Percentiles rank a stretch among this genome's conserved stretches.
phyloP scores from a whole-genome alignment of 805 yeast genomes.

The Ogataea kodamae region DNA sequence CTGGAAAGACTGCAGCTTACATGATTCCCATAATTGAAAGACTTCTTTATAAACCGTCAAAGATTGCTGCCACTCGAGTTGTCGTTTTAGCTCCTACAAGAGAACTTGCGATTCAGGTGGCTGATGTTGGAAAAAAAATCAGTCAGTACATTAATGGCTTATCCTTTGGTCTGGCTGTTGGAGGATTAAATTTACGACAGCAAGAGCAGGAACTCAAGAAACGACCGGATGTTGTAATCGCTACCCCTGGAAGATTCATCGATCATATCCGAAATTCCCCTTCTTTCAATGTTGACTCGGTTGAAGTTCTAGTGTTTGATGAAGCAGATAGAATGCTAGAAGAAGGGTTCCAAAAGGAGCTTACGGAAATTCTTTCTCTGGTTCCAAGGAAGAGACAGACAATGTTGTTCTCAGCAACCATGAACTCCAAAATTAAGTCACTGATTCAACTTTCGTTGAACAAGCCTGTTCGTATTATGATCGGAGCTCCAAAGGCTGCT shows the following conservation, averaged over 20 bases:
- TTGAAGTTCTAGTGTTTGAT: constrained; percentile 90
- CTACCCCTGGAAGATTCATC: constrained; percentile 98
- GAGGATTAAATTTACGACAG: constrained; percentile 92
- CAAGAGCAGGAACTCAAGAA: constrained; percentile 92
- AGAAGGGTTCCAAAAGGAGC: constrained; percentile 96
- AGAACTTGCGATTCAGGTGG: constrained; percentile 94
- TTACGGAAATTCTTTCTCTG: constrained; percentile 82
- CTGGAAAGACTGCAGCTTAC: constrained; percentile 99
- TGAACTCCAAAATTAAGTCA: constrained; percentile 90
- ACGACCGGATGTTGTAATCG: constrained; percentile 94
- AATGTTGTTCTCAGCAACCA: constrained; percentile 92
- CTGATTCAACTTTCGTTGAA: constrained; percentile 83
- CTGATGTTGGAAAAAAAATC: constrained; percentile 86
- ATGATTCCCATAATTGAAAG: constrained; percentile 95
- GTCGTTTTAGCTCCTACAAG: constrained; percentile 93
- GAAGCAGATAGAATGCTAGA: constrained; percentile 99
- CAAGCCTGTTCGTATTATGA: constrained; percentile 91
- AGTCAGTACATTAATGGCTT: constrained; percentile 72
- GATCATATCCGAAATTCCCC: constrained; percentile 96
- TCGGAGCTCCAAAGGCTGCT: constrained; percentile 93
- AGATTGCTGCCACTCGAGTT: constrained; percentile 84
- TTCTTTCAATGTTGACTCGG: constrained; percentile 82
- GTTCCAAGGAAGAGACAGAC: constrained; percentile 93
- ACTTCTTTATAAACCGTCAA: constrained; percentile 81
- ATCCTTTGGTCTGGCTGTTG: constrained; percentile 93